Percentiles rank a stretch among this genome's conserved stretches.
Evolutionary conservation across 2,329 filamentous ascomycete genomes (phyloP).

Genomic region (Talaromyces sp.): DNA sequence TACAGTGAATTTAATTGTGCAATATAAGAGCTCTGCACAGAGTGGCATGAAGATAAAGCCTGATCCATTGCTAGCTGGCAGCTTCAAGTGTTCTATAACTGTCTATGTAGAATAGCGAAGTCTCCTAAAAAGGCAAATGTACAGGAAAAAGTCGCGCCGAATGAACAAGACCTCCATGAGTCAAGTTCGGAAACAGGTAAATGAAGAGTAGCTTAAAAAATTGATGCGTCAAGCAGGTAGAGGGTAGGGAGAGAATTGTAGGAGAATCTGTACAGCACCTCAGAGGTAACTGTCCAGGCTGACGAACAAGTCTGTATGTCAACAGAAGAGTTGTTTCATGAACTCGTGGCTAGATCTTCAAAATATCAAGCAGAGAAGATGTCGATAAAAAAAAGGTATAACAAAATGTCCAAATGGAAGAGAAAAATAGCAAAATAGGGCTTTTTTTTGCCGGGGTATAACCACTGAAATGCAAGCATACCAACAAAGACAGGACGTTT

Average conservation of each 20-base stretch:
- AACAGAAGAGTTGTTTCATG: background rate
- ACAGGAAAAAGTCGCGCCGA: background rate
- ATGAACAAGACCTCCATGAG: background rate
- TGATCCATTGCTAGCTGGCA: background rate
- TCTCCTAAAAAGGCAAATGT: background rate
- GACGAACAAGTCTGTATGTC: background rate
- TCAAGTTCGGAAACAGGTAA: background rate
- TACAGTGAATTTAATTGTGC: background rate
- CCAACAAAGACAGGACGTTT: background rate
- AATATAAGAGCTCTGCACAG: background rate
- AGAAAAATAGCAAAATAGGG: conserved; percentile 16
- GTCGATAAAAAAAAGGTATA: conserved; percentile 3
- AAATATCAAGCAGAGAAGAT: background rate
- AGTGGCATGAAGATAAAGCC: background rate
- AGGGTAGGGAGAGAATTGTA: background rate
- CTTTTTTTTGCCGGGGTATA: conserved; percentile 23
- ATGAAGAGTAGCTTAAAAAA: background rate
- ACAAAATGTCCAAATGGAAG: conserved; percentile 14
- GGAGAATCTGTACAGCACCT: background rate
- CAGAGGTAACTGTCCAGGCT: background rate
- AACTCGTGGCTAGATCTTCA: background rate
- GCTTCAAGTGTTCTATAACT: background rate
- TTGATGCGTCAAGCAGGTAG: background rate
- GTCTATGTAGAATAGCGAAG: background rate
- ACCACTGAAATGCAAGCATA: conserved; percentile 25